A percentile compares a stretch with the other conserved stretches of the same genome.
Evolutionary conservation across 108 stramenopile species (phyloP).

Genomic region (Cyclotella kingstonii): DNA sequence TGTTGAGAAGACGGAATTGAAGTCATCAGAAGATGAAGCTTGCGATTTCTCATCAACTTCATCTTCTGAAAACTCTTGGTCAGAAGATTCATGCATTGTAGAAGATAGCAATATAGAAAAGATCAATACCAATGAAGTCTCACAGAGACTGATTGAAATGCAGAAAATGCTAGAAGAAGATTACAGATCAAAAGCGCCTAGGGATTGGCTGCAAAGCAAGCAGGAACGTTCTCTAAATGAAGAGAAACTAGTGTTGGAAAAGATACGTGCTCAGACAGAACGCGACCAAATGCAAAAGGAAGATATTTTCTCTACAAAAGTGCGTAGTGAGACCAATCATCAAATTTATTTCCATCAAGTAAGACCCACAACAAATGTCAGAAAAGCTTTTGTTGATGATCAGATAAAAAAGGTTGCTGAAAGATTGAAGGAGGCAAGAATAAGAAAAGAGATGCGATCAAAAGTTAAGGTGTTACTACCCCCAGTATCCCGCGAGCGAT

Average conservation of each 20-base stretch:
- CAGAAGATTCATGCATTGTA: not conserved
- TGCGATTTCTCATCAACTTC: not conserved
- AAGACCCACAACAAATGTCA: not conserved
- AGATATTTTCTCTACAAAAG: conserved; percentile 4
- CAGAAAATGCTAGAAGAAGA: conserved; percentile 17
- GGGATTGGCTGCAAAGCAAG: not conserved
- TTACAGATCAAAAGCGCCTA: conserved; percentile 5
- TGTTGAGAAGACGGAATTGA: not conserved
- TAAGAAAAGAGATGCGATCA: not conserved
- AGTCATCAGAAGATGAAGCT: not conserved
- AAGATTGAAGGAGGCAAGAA: conserved; percentile 9
- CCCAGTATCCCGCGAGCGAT: not conserved
- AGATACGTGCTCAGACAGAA: conserved; percentile 3
- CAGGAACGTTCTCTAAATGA: conserved; percentile 4
- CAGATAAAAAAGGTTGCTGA: conserved; percentile 15
- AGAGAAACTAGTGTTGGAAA: conserved; percentile 2
- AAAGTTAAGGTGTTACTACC: conserved; percentile 15
- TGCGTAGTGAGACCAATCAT: not conserved
- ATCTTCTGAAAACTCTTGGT: conserved; percentile 12
- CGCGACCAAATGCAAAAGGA: conserved; percentile 8
- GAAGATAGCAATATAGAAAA: not conserved
- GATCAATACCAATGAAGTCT: conserved; percentile 2
- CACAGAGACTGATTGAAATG: conserved; percentile 14
- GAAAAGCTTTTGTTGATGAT: conserved; percentile 1
- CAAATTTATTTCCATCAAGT: not conserved